phyloP scores from a whole-genome alignment of 2,329 filamentous ascomycete species.

The Lasiodiplodia citricola region DNA sequence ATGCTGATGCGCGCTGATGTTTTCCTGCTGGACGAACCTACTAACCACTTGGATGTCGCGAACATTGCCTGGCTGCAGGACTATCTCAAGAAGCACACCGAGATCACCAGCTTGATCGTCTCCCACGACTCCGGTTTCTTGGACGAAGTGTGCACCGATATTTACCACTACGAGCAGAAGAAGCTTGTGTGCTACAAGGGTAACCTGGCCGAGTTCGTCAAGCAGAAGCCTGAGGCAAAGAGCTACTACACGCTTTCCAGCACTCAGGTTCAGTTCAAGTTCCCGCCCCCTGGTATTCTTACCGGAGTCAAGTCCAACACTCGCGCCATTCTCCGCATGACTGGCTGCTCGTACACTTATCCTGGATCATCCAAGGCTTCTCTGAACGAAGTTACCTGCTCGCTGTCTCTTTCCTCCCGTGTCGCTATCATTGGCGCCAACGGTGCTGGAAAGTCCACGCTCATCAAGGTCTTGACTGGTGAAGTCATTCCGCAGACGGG shows the following conservation, averaged over 20 bases:
- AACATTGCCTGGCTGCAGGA: conserved; percentile 96
- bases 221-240: conserved; percentile 90
- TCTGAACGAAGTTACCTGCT: conserved; percentile 84
- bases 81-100: conserved; percentile 92
- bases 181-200: conserved; percentile 88
- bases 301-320: conserved; percentile 95
- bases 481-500: conserved; percentile 83
- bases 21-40: conserved; percentile 95
- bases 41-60: conserved; percentile 95
- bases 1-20: conserved; percentile 99
- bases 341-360: conserved; percentile 88
- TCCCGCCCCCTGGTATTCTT: conserved; percentile 92
- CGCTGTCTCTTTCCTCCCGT: conserved; percentile 85
- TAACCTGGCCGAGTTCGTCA: conserved; percentile 83
- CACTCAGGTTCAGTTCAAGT: conserved; percentile 93
- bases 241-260: conserved; percentile 96
- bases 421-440: conserved; percentile 97
- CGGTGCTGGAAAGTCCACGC: conserved; percentile 95
- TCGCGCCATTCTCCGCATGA: conserved; percentile 94
- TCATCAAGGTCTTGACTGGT: conserved; percentile 96
- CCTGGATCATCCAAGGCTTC: conserved; percentile 88
- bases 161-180: conserved; percentile 99
- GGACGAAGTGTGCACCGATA: conserved; percentile 96
- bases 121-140: conserved; percentile 98
- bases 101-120: conserved; percentile 97